A percentile compares a stretch with the other conserved stretches of the same genome.
phyloP scores from a whole-genome alignment of 345 rosid genomes.

The Toxicodendron radicans region DNA sequence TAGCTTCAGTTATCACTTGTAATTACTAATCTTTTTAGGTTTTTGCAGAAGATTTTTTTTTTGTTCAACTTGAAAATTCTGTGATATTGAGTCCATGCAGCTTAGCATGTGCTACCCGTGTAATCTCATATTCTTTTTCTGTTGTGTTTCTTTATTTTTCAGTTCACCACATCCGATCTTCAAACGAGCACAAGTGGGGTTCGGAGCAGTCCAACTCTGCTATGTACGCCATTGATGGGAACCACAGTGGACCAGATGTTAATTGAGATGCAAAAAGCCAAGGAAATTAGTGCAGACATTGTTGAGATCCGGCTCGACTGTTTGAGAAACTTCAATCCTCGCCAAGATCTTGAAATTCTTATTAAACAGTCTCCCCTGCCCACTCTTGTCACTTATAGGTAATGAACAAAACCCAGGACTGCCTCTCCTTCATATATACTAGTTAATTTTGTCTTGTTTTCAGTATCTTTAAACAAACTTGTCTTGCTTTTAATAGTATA shows the following conservation, averaged over 20 bases:
- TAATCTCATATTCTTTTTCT: background rate
- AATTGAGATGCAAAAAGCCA: slow-evolving; percentile 42
- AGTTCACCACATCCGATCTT: slow-evolving; percentile 30
- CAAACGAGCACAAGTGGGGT: slow-evolving; percentile 28
- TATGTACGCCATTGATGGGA: slow-evolving; percentile 49
- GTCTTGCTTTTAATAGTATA: background rate
- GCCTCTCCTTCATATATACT: too few species aligned
- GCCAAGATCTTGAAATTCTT: slow-evolving; percentile 32
- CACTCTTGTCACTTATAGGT: slow-evolving; percentile 50
- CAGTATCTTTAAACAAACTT: background rate
- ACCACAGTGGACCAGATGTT: slow-evolving; percentile 43
- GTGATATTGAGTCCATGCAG: too few species aligned
- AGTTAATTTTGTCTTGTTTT: background rate
- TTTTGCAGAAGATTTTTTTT: background rate
- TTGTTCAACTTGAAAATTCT: too few species aligned
- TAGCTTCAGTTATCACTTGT: background rate
- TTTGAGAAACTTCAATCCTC: slow-evolving; percentile 37
- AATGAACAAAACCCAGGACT: background rate
- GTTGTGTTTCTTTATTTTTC: background rate
- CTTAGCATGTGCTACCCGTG: too few species aligned
- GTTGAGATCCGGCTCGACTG: slow-evolving; percentile 45
- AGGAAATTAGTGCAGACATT: slow-evolving; percentile 39
- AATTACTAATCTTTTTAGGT: background rate
- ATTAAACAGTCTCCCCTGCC: slow-evolving; percentile 49
- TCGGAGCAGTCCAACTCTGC: slow-evolving; percentile 41